Percentiles rank a stretch among this genome's conserved stretches.
These are phyloP conservation scores for Nemania serpens DNA, from an alignment of 2,329 filamentous ascomycete species.

Conservation along the genomic window DNA sequence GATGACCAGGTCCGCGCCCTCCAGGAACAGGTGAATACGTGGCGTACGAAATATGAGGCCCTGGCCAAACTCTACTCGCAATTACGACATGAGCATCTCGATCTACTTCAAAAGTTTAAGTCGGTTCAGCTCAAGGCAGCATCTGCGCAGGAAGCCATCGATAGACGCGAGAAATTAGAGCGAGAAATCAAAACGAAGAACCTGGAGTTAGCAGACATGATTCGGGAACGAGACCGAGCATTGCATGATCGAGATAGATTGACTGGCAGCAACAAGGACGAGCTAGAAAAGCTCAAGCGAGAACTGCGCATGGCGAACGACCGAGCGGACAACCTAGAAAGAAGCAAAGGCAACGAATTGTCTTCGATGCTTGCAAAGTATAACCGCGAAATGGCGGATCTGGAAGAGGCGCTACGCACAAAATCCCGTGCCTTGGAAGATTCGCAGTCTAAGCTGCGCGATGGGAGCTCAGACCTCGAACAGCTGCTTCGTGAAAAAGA, in stretches of 20 bases:
- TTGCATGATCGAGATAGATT: slow-evolving; percentile 89
- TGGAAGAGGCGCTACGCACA: slow-evolving; percentile 87
- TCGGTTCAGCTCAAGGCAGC: slow-evolving; percentile 93
- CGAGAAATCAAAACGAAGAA: slow-evolving; percentile 99
- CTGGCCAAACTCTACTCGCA: slow-evolving; percentile 97
- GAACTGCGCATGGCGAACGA: slow-evolving; percentile 92
- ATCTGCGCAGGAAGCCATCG: slow-evolving; percentile 95
- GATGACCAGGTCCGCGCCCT: slow-evolving; percentile 92
- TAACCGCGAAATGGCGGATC: slow-evolving; percentile 94
- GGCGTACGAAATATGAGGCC: slow-evolving; percentile 95
- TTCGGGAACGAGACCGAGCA: slow-evolving; percentile 90
- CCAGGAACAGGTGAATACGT: slow-evolving; percentile 97
- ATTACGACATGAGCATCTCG: slow-evolving; percentile 90
- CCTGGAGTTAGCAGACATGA: slow-evolving; percentile 98
- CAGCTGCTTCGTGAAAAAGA: slow-evolving; percentile 89
- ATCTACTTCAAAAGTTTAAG: slow-evolving; percentile 96
- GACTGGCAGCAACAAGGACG: slow-evolving; percentile 86
- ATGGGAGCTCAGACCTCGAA: slow-evolving; percentile 85
- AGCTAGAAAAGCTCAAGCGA: slow-evolving; percentile 90
- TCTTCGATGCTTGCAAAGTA: slow-evolving; percentile 95
- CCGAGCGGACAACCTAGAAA: slow-evolving; percentile 87
- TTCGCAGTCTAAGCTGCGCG: slow-evolving; percentile 73
- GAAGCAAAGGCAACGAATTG: slow-evolving; percentile 91
- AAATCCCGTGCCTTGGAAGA: slow-evolving; percentile 90
- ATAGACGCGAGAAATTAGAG: slow-evolving; percentile 91